Conservation (phyloP, 257 asterid genomes). For the Solanum microdontum region DNA sequence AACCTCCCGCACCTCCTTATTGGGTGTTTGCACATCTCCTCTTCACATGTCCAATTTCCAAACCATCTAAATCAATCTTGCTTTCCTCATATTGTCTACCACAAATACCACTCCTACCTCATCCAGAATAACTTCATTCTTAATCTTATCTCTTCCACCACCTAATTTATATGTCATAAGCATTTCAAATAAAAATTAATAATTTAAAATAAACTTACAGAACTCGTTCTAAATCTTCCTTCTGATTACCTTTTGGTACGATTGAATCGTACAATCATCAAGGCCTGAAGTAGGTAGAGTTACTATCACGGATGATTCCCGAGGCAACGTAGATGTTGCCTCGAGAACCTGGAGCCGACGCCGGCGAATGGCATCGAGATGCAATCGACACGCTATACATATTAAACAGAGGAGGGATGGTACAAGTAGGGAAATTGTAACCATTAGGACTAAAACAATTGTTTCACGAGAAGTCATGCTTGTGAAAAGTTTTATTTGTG, state of each 20-base stretch:
- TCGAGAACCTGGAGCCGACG: background rate
- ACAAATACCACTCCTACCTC: background rate
- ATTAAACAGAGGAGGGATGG: background rate
- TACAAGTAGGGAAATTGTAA: background rate
- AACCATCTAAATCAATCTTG: background rate
- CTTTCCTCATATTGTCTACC: background rate
- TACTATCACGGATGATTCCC: background rate
- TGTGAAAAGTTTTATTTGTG: background rate
- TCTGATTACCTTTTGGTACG: slow-evolving; percentile 4
- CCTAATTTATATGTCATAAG: background rate
- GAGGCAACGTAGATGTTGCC: background rate
- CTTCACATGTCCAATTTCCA: background rate
- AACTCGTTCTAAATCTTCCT: background rate
- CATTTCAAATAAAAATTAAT: background rate
- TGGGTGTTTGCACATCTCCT: background rate
- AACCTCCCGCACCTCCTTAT: background rate
- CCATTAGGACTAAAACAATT: background rate
- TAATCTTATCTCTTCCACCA: background rate
- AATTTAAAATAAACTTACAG: background rate
- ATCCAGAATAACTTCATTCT: background rate
- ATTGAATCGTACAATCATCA: slow-evolving; percentile 10
- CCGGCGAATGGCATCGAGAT: background rate
- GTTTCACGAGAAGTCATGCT: background rate
- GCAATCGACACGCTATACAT: background rate
- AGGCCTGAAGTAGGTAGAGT: background rate